phyloP scores from a whole-genome alignment of 371 early-diverging fungal genomes.

The Mortierella sp. region DNA sequence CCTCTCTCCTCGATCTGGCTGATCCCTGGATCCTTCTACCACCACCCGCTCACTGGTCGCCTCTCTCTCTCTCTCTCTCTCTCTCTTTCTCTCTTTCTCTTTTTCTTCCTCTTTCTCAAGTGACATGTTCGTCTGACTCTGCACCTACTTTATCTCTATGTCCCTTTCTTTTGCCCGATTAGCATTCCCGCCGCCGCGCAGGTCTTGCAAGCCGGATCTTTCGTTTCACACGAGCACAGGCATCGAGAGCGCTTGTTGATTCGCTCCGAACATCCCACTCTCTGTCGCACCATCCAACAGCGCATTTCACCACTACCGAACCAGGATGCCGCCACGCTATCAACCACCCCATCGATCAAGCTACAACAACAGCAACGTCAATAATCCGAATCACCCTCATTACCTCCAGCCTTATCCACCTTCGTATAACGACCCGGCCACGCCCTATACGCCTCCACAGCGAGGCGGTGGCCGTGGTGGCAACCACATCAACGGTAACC shows the following conservation, averaged over 20 bases:
- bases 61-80: conserved; percentile 3
- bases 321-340: conserved; percentile 49
- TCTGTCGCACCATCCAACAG: neutral
- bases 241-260: neutral
- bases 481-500: conserved; percentile 10
- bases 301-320: neutral
- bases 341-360: conserved; percentile 35
- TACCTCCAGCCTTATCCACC: conserved; percentile 27
- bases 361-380: conserved; percentile 44
- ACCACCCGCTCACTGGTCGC: neutral
- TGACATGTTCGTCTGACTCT: neutral
- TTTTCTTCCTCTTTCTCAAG: neutral
- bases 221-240: conserved; percentile 1
- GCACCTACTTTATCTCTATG: neutral
- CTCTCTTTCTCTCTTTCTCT: neutral
- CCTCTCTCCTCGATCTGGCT: too few species aligned
- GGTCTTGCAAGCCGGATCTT: neutral
- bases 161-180: neutral
- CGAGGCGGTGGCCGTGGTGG: conserved; percentile 8
- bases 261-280: neutral
- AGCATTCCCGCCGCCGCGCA: neutral
- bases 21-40: neutral
- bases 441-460: conserved; percentile 27
- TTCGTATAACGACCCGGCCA: conserved; percentile 9
- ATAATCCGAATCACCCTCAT: conserved; percentile 37